These are phyloP conservation scores for Pulveroboletus ravenelii DNA, from an alignment of 768 basidiomycete genomes.

Conservation along the genomic window DNA sequence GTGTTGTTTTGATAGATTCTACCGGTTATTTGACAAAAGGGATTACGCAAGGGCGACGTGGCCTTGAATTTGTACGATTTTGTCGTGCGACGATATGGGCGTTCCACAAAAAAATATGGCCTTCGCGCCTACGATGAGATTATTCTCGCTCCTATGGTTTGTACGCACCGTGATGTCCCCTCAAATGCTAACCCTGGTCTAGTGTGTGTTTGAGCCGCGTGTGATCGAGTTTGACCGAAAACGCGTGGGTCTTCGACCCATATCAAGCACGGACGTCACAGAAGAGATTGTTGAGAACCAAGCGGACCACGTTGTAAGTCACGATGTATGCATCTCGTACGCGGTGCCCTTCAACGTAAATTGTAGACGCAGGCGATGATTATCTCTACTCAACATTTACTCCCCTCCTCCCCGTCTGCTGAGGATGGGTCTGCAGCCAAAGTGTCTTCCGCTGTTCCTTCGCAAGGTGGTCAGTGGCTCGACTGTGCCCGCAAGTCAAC, in stretches of 20 bases:
- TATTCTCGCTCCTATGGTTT: conserved; percentile 90
- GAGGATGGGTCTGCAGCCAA: conserved; percentile 25
- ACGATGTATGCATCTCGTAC: background rate
- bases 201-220: conserved; percentile 93
- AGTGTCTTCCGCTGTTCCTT: conserved; percentile 18
- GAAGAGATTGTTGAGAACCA: conserved; percentile 68
- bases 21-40: conserved; percentile 3
- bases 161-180: conserved; percentile 15
- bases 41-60: conserved; percentile 64
- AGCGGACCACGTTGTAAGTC: conserved; percentile 48
- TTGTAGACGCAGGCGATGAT: conserved; percentile 84
- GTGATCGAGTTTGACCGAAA: conserved; percentile 88
- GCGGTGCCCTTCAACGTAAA: conserved; percentile 1
- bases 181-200: background rate
- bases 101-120: conserved; percentile 80
- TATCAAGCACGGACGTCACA: conserved; percentile 57
- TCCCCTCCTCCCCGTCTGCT: conserved; percentile 37
- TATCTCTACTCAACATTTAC: conserved; percentile 81
- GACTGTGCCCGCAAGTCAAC: background rate
- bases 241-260: conserved; percentile 43
- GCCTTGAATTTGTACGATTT: conserved; percentile 90
- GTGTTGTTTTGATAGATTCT: conserved; percentile 20
- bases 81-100: conserved; percentile 70
- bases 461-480: conserved; percentile 23
- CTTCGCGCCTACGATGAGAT: conserved; percentile 93